Conservation (phyloP, 2,329 filamentous ascomycete genomes). For the Apiospora kogelbergensis region DNA sequence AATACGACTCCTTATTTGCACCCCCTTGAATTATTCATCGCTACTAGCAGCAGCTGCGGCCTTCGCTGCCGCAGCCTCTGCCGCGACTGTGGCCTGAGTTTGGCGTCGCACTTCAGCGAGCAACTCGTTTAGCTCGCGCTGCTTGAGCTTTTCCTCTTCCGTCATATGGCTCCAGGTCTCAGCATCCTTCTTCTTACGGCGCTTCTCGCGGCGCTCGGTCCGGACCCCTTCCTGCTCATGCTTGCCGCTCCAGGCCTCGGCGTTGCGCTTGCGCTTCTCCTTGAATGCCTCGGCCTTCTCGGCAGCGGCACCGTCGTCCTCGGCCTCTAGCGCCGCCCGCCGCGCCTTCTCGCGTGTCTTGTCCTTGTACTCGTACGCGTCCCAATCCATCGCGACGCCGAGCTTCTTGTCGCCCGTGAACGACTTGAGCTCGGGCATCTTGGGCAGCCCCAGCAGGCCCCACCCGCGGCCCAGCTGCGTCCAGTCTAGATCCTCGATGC, state of each 20-base stretch:
- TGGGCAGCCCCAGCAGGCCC: constrained; percentile 83
- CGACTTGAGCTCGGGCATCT: constrained; percentile 85
- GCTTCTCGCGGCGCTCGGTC: constrained; percentile 62
- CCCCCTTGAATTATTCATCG: constrained; percentile 59
- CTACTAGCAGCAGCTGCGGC: constrained; percentile 20
- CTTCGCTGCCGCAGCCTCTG: constrained; percentile 21
- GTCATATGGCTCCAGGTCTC: constrained; percentile 62
- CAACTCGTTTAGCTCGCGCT: constrained; percentile 63
- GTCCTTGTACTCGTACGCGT: constrained; percentile 69
- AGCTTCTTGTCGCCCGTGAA: constrained; percentile 69
- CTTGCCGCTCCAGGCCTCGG: constrained; percentile 73
- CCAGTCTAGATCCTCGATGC: constrained; percentile 81
- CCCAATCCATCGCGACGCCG: constrained; percentile 65
- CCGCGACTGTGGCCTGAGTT: constrained; percentile 47
- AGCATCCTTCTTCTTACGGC: constrained; percentile 62
- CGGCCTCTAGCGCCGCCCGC: constrained; percentile 52
- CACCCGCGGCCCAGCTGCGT: constrained; percentile 75
- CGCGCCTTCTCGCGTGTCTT: constrained; percentile 68
- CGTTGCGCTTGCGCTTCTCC: constrained; percentile 58
- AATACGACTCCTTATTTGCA: constrained; percentile 41
- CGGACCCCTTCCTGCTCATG: constrained; percentile 65
- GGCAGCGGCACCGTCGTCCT: constrained; percentile 28
- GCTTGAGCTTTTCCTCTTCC: constrained; percentile 65
- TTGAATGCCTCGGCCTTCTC: constrained; percentile 18
- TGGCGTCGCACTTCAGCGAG: constrained; percentile 62